Evolutionary conservation across 495 filamentous ascomycete genomes (phyloP).

Genomic region (Collariella sp.): DNA sequence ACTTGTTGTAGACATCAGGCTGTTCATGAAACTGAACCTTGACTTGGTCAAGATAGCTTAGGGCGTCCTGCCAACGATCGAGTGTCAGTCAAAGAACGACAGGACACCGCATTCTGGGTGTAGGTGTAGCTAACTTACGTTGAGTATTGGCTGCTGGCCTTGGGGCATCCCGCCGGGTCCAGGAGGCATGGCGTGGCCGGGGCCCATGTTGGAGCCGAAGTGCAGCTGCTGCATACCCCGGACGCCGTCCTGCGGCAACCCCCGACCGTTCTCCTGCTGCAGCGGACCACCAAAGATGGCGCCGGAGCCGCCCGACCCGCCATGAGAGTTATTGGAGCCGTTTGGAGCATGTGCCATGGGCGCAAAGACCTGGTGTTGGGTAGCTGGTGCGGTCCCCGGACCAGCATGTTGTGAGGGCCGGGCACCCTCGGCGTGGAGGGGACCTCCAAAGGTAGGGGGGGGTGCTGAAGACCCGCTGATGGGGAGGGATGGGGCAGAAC

Average conservation of each 20-base stretch:
- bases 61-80: slow-evolving; percentile 60
- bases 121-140: slow-evolving; percentile 49
- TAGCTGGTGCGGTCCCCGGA: slow-evolving; percentile 50
- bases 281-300: slow-evolving; percentile 43
- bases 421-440: slow-evolving; percentile 51
- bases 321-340: slow-evolving; percentile 24
- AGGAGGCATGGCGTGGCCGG: slow-evolving; percentile 25
- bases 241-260: slow-evolving; percentile 30
- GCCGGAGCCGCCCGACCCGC: slow-evolving; percentile 27
- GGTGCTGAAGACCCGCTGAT: slow-evolving; percentile 57
- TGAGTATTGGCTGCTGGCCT: slow-evolving; percentile 92
- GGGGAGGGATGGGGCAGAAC: slow-evolving; percentile 47
- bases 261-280: slow-evolving; percentile 39
- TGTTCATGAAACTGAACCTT: slow-evolving; percentile 97
- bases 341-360: slow-evolving; percentile 42
- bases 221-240: slow-evolving; percentile 40
- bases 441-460: slow-evolving; percentile 58
- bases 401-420: slow-evolving; percentile 53
- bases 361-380: slow-evolving; percentile 54
- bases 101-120: neutral
- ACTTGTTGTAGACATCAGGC: slow-evolving; percentile 96
- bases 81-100: slow-evolving; percentile 4
- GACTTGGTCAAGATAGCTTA: slow-evolving; percentile 97
- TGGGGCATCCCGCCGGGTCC: slow-evolving; percentile 49
- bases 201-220: slow-evolving; percentile 28